Evolutionary conservation across 352 stramenopile species (phyloP), one percentile per base, ranked within the genome.

Genomic region (Peronospora farinosa): DNA sequence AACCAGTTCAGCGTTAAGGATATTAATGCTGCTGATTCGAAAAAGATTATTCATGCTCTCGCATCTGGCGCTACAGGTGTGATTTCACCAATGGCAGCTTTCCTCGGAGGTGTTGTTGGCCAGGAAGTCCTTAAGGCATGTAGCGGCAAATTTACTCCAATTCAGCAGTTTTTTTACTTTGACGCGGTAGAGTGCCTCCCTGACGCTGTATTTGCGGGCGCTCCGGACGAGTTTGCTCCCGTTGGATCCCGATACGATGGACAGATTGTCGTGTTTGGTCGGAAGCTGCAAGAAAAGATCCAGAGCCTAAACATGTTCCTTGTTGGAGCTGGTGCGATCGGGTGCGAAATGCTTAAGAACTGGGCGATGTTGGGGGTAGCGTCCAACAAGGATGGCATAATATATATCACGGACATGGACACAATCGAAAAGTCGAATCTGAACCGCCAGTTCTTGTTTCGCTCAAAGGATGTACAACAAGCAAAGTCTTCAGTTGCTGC

Each of bases 311-410:
- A 80, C 41, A 69, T 99, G 57, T 99, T 99, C 58, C 75, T 99
- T 15, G 94, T 99, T 42, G 97, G 97, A 21, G 96, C 96, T 12
- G 97, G 97, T 40, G 97, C 97, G 3, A 99, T 99, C 60, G 97
- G 97, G 3, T 99, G 97, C 64, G 97, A 99, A 74, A 98, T 99
- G 93, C 81, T 99, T 6, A 99, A 99, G 78, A 99, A 99, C 67
- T 99, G 95, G 95, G 96, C 96, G 0, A 88, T 99, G 63, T 99
- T 99, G 95, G 97, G 96, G 27, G 85, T 99, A 5, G 87, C 85
- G 7, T 96, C 78, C 51, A 78, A 73, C 19, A 78, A 86, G 23
- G 58, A 80, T 27, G 91, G 90, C 8, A 73, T 71, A 7, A 92
- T 99, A 40, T 76, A 98, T 51, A 87, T 99, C 16, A 99, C 96